Conservation (phyloP, 306 rosid genomes). For the Lupinus albus region DNA sequence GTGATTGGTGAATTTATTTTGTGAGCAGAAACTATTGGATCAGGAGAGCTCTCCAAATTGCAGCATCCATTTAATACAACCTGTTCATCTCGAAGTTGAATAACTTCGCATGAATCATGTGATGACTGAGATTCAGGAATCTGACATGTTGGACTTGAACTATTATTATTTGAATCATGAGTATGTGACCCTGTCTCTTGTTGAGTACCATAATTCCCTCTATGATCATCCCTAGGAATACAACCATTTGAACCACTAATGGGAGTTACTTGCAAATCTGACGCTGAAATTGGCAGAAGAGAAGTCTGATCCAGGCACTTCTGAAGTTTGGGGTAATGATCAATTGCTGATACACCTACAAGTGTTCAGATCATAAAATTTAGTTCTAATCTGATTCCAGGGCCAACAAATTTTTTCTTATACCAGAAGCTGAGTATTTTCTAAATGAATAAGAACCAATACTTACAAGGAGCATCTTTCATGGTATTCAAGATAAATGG, state of each 20-base stretch:
- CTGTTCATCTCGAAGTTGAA: constrained; percentile 38
- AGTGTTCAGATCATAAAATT: constrained; percentile 21
- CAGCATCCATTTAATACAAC: constrained; percentile 35
- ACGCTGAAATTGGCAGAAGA: constrained; percentile 29
- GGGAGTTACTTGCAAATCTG: constrained; percentile 32
- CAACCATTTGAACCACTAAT: constrained; percentile 39
- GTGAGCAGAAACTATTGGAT: constrained; percentile 26
- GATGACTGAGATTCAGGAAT: constrained; percentile 1
- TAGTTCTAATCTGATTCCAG: neutral
- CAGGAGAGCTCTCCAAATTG: constrained; percentile 41
- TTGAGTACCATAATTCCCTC: constrained; percentile 32
- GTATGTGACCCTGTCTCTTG: constrained; percentile 27
- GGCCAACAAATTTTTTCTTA: neutral
- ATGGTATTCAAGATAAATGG: constrained; percentile 55
- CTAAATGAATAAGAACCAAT: constrained; percentile 24
- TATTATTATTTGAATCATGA: constrained; percentile 31
- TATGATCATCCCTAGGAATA: constrained; percentile 9
- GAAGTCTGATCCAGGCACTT: constrained; percentile 39
- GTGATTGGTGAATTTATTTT: constrained; percentile 24
- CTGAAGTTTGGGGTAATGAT: constrained; percentile 32
- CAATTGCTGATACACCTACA: constrained; percentile 47
- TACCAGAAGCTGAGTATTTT: constrained; percentile 4
- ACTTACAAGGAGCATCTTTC: constrained; percentile 46
- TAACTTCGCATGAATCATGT: too few species aligned
- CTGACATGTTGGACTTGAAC: constrained; percentile 31